Conservation (phyloP, 805 yeast genomes). For the Nakazawaea holstii region DNA sequence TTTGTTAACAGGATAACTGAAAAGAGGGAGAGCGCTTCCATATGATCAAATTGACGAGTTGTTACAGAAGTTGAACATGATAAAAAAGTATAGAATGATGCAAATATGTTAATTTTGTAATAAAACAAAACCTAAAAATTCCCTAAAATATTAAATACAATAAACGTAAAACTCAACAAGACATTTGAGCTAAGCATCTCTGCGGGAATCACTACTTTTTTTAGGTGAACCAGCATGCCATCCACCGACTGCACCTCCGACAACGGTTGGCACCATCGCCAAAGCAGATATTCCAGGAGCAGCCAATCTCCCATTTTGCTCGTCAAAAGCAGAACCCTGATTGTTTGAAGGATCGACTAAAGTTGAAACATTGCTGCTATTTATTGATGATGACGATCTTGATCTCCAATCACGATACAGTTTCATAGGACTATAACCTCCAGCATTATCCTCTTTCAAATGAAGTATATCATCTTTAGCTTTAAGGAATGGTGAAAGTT, state of each 20-base stretch:
- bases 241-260: conserved; percentile 56
- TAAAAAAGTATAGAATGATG: too few species aligned
- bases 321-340: neutral
- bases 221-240: conserved; percentile 23
- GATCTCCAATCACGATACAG: conserved; percentile 11
- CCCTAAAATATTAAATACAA: too few species aligned
- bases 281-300: conserved; percentile 29
- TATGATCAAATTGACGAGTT: conserved; percentile 1
- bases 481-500: conserved; percentile 26
- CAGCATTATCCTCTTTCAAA: conserved; percentile 15
- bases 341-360: neutral
- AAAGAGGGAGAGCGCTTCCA: conserved; percentile 27
- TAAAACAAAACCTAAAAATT: too few species aligned
- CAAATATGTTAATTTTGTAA: too few species aligned
- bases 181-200: neutral
- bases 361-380: conserved; percentile 9
- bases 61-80: too few species aligned
- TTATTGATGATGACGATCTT: conserved; percentile 5
- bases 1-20: conserved; percentile 38
- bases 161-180: neutral
- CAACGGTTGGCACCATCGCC: conserved; percentile 49
- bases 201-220: neutral
- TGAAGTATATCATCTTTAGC: conserved; percentile 24
- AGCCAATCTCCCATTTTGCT: neutral
- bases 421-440: conserved; percentile 4